A percentile compares a stretch with the other conserved stretches of the same genome.
Evolutionary conservation across 2,329 filamentous ascomycete species (phyloP).

Genomic region (Aspergillus sp.): DNA sequence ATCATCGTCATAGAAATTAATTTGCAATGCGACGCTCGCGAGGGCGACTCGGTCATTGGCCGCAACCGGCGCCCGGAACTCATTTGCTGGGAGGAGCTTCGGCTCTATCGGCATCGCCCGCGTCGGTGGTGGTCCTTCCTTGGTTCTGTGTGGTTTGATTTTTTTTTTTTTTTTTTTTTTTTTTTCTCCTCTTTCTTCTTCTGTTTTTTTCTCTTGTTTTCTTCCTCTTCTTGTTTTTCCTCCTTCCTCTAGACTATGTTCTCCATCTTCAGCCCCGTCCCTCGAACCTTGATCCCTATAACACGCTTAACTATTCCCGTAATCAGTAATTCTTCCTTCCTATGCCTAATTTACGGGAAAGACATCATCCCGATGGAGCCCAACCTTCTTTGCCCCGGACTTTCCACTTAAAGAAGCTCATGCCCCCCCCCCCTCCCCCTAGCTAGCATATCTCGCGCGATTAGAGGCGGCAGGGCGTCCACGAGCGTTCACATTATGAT

Average conservation of each 20-base stretch:
- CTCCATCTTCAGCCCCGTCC: too few relatives aligned
- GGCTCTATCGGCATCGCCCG: slow-evolving; percentile 18
- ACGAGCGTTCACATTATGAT: neutral
- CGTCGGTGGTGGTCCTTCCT: too few relatives aligned
- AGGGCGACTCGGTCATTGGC: slow-evolving; percentile 12
- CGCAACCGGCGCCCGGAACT: slow-evolving; percentile 6
- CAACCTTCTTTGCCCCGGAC: neutral
- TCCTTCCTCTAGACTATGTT: too few relatives aligned
- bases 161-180: neutral
- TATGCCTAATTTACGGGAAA: neutral
- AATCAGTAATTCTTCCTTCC: neutral
- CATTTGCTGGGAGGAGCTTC: slow-evolving; percentile 6
- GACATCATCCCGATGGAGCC: neutral
- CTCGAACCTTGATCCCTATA: too few relatives aligned
- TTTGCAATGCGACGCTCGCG: slow-evolving; percentile 1
- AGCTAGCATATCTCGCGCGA: neutral
- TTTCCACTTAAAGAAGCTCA: neutral
- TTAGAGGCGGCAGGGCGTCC: neutral
- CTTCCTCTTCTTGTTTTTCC: neutral
- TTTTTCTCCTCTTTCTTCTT: neutral
- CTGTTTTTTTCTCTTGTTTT: neutral
- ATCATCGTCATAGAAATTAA: slow-evolving; percentile 2
- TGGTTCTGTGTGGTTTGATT: neutral
- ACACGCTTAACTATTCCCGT: too few relatives aligned
- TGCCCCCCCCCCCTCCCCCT: neutral